phyloP scores from a whole-genome alignment of 208 protist genomes.

The Leishmania tropica region DNA sequence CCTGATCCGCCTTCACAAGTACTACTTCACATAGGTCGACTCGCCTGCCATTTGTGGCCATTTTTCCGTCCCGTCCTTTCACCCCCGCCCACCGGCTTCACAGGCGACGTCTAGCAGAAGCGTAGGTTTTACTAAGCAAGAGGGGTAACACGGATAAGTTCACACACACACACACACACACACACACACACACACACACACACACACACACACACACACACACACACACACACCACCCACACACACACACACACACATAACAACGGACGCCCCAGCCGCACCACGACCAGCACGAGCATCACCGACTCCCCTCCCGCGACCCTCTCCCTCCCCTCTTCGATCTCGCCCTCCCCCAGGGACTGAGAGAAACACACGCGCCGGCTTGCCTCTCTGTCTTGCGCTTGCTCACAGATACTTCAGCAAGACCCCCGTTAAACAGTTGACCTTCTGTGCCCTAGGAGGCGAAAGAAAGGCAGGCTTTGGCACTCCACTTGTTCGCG shows the following conservation, averaged over 20 bases:
- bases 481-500: not conserved
- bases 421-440: not conserved
- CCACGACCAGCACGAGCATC: not conserved
- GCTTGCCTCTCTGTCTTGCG: not conserved
- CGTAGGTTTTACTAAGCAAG: not conserved
- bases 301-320: not conserved
- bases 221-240: not conserved
- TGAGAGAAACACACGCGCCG: not conserved
- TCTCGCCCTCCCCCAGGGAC: not conserved
- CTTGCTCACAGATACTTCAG: not conserved
- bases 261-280: not conserved
- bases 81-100: not conserved
- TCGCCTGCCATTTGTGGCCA: not conserved
- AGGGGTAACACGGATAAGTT: conserved; percentile 3
- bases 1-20: not conserved
- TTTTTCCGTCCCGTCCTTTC: not conserved
- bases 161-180: not conserved
- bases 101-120: not conserved
- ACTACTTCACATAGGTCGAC: not conserved
- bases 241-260: not conserved
- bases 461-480: not conserved
- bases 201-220: not conserved
- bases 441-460: not conserved
- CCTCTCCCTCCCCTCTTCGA: not conserved
- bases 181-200: not conserved